phyloP scores from a whole-genome alignment of 2,329 filamentous ascomycete species.

The Alternaria ethzedia region DNA sequence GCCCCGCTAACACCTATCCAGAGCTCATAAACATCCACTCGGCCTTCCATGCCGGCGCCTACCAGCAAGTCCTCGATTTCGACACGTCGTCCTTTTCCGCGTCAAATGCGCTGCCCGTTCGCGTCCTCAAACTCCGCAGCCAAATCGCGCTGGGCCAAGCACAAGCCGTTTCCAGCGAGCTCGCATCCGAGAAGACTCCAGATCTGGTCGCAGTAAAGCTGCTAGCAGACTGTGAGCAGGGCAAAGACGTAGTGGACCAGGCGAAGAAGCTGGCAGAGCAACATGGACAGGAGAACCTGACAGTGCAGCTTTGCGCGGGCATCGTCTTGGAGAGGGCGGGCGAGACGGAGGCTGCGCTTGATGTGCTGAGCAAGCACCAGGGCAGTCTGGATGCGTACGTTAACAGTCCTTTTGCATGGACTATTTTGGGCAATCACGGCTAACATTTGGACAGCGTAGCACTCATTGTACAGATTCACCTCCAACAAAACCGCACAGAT shows the following conservation, averaged over 20 bases:
- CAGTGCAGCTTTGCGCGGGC: constrained; percentile 82
- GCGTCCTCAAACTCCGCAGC: constrained; percentile 79
- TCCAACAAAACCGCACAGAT: constrained; percentile 89
- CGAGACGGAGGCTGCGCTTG: constrained; percentile 83
- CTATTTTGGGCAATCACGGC: neutral
- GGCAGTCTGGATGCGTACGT: constrained; percentile 76
- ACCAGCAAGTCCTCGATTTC: constrained; percentile 84
- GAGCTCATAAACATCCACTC: constrained; percentile 73
- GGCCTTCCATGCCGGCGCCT: constrained; percentile 78
- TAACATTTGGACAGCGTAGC: constrained; percentile 67
- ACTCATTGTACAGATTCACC: constrained; percentile 88
- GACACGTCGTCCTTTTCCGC: constrained; percentile 79
- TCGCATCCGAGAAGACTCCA: constrained; percentile 67
- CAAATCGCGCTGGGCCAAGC: constrained; percentile 82
- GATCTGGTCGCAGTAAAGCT: constrained; percentile 79
- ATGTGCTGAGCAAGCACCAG: constrained; percentile 80
- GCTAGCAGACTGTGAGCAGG: constrained; percentile 68
- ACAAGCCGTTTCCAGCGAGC: constrained; percentile 72
- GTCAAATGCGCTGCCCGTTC: constrained; percentile 77
- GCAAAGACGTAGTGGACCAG: constrained; percentile 55
- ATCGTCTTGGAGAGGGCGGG: constrained; percentile 81
- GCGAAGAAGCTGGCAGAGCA: constrained; percentile 74
- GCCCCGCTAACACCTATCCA: constrained; percentile 39
- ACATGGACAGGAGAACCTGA: constrained; percentile 71
- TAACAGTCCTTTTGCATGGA: neutral